A percentile compares a stretch with the other conserved stretches of the same genome.
These are phyloP conservation scores for Candida methanosorbosa DNA, from an alignment of 805 yeast species.

Conservation along the genomic window DNA sequence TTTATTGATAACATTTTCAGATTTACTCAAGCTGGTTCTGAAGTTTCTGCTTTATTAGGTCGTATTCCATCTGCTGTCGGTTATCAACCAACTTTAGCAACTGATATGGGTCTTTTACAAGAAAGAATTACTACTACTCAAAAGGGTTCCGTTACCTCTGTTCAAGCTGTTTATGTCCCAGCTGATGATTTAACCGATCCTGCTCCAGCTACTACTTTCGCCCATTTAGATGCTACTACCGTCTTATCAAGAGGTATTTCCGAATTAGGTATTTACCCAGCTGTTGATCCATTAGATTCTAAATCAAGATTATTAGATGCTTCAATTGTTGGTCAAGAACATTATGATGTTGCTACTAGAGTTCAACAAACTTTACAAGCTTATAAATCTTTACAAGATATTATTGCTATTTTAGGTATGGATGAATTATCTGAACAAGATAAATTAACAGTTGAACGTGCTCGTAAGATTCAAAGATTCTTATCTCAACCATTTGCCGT, in stretches of 20 bases:
- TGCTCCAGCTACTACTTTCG: slow-evolving; percentile 99
- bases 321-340: slow-evolving; percentile 97
- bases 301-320: slow-evolving; percentile 97
- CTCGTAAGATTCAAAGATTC: slow-evolving; percentile 99
- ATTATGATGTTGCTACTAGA: slow-evolving; percentile 87
- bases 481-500: slow-evolving; percentile 99
- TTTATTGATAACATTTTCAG: slow-evolving; percentile 99
- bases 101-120: slow-evolving; percentile 99
- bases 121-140: slow-evolving; percentile 99
- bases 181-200: slow-evolving; percentile 99
- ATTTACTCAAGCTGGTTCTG: slow-evolving; percentile 99
- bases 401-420: slow-evolving; percentile 99
- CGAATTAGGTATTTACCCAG: slow-evolving; percentile 99
- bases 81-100: slow-evolving; percentile 99
- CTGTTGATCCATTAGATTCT: slow-evolving; percentile 99
- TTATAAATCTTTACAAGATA: slow-evolving; percentile 99
- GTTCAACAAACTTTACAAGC: slow-evolving; percentile 99
- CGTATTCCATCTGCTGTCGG: slow-evolving; percentile 99
- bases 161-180: slow-evolving; percentile 99
- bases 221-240: slow-evolving; percentile 99
- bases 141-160: slow-evolving; percentile 99
- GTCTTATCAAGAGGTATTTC: slow-evolving; percentile 99
- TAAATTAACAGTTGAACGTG: slow-evolving; percentile 99
- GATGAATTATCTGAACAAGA: slow-evolving; percentile 98
- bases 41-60: slow-evolving; percentile 98